Conservation (phyloP, 345 rosid species). For the Aquilaria yunnanensis region DNA sequence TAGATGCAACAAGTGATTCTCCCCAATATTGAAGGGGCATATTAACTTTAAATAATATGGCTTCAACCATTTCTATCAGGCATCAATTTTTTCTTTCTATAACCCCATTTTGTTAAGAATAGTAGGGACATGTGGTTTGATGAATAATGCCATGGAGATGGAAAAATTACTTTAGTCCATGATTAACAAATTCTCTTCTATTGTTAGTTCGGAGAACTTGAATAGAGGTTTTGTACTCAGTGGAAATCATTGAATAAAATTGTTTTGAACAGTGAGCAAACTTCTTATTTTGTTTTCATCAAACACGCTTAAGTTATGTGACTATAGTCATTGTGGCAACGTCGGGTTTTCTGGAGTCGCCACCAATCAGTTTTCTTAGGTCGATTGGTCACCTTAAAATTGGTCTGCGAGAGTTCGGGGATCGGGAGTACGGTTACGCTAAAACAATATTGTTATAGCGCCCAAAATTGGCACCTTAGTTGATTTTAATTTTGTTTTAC, state of each 20-base stretch:
- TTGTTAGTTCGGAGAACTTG: neutral
- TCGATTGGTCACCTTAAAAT: no score
- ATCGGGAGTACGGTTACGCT: no score
- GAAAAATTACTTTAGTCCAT: neutral
- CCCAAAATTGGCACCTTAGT: no score
- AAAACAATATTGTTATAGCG: no score
- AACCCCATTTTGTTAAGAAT: neutral
- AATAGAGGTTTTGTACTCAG: neutral
- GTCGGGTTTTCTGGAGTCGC: no score
- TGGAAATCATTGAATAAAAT: neutral
- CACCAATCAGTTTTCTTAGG: no score
- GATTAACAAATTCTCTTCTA: neutral
- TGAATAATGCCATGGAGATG: neutral
- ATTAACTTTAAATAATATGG: neutral
- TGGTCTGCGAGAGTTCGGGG: no score
- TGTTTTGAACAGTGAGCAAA: neutral
- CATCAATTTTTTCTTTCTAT: neutral
- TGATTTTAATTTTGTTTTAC: no score
- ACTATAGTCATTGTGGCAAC: no score
- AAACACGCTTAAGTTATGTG: neutral
- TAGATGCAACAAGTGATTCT: no score
- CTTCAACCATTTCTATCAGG: neutral
- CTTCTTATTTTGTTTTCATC: neutral
- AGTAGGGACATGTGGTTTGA: neutral
- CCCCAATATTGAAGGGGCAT: no score